Conservation (phyloP, 2,329 filamentous ascomycete genomes). For the Aspergillus puulaauensis region DNA sequence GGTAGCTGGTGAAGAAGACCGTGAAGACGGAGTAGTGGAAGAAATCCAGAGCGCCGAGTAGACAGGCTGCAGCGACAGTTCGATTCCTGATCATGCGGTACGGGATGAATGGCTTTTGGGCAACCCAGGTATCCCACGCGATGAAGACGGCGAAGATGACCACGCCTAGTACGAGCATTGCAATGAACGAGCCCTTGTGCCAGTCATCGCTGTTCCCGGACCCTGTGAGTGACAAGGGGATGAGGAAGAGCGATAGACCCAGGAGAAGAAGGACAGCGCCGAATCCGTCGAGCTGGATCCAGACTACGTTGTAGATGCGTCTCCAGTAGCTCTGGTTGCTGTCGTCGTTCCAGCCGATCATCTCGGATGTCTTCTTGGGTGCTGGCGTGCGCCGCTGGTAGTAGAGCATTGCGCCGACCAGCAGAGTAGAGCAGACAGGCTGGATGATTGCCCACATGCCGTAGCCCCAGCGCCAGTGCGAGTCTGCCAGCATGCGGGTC, state of each 20-base stretch:
- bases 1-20: conserved; percentile 43
- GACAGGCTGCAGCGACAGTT: conserved; percentile 41
- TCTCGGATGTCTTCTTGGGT: neutral
- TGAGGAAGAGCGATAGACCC: conserved; percentile 35
- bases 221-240: conserved; percentile 42
- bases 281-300: conserved; percentile 33
- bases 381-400: conserved; percentile 28
- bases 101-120: conserved; percentile 40
- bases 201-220: conserved; percentile 27
- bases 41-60: conserved; percentile 38
- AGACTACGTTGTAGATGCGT: conserved; percentile 19
- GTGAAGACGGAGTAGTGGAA: conserved; percentile 38
- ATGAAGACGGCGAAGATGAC: conserved; percentile 26
- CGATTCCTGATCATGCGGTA: conserved; percentile 39
- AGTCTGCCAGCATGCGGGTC: conserved; percentile 35
- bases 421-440: conserved; percentile 32
- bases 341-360: neutral
- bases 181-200: conserved; percentile 35
- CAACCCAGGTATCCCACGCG: conserved; percentile 40
- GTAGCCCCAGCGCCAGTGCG: conserved; percentile 45
- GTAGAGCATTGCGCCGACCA: conserved; percentile 33
- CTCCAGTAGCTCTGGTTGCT: conserved; percentile 16
- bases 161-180: conserved; percentile 36
- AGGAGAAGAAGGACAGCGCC: conserved; percentile 34
- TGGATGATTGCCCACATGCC: conserved; percentile 45